Base-by-base conservation (phyloP, 2,329 filamentous ascomycete genomes). In the Leptodontidium sp. region DNA sequence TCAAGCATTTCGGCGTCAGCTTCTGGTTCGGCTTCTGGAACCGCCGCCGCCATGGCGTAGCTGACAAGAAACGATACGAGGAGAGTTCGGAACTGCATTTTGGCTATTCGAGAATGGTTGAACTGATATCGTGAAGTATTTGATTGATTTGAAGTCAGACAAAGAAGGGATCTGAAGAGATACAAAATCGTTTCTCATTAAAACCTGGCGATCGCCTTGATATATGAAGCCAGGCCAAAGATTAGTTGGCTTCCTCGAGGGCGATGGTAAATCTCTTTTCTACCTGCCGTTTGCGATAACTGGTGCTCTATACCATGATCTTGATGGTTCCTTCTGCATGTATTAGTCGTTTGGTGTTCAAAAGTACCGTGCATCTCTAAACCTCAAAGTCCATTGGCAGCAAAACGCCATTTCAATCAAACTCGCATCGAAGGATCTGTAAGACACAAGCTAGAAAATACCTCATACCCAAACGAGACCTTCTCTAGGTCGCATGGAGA, bases 341-440 rank as follows among this genome's bases (percentile, higher is more conserved):
- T 8, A 6, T 11, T 40, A 14, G 17, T 17, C 43, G 9, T 32
- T 53, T 29, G 9, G 3, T 40, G 3, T 24, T 59, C 57, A 26
- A 45, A 45, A 45, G 57, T 59, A 45, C 57, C 35, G 11, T 29
- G n/a, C 35, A 45, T 59, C 14, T 15, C n/a, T 11, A 2, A 43
- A 15, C 6, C 14, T 1, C 4, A 12, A 21, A 45, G 9, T 45
- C n/a, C 12, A 59, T 59, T 59, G 57, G 38, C 5, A 26, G 43
- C 43, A n/a, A 21, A 59, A 59, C n/a, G 35, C 57, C 57, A 59
- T 40, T 21, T 59, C 57, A 43, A 59, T 59, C 21, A 45, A 59
- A 43, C 21, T 26, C 38, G 38, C 21, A 43, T 59, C 21, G 57
- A 43, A 45, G 38, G 57, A 29, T 59, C 38, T 2, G 57, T 43